These are phyloP conservation scores for Melaleuca alternifolia DNA, from an alignment of 345 rosid genomes.

Conservation along the genomic window DNA sequence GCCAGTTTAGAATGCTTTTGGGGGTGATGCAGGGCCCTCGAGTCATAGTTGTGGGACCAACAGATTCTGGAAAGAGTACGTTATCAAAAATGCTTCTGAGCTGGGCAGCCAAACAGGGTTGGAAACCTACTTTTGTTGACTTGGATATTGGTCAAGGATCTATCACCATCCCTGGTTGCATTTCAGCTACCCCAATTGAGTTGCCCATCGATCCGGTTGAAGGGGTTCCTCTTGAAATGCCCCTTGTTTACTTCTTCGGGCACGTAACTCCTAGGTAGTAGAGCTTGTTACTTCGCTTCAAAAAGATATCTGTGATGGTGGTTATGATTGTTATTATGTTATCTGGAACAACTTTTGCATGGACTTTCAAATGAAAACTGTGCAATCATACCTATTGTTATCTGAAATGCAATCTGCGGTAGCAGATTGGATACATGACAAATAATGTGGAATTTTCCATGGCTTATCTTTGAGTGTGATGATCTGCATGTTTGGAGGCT, in stretches of 20 bases:
- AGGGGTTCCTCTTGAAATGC: constrained; percentile 87
- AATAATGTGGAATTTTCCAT: background rate
- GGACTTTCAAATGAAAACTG: background rate
- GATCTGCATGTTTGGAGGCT: background rate
- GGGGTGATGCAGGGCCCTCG: constrained; percentile 59
- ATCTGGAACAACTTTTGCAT: background rate
- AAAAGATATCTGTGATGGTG: background rate
- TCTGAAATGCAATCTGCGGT: background rate
- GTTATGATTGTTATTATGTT: background rate
- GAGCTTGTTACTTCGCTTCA: background rate
- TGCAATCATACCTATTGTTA: background rate
- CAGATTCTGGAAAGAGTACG: constrained; percentile 93
- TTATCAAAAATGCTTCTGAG: constrained; percentile 88
- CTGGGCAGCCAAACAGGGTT: constrained; percentile 94
- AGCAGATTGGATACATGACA: background rate
- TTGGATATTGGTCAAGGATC: constrained; percentile 95
- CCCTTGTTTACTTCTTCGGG: constrained; percentile 81
- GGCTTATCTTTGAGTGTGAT: background rate
- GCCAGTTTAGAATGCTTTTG: background rate
- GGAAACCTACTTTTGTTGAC: constrained; percentile 83
- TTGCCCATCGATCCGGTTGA: constrained; percentile 91
- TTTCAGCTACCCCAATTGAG: constrained; percentile 90
- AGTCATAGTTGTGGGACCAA: constrained; percentile 81
- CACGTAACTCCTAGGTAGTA: constrained; percentile 67
- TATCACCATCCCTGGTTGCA: constrained; percentile 72